These are phyloP conservation scores for Xylaria longipes DNA, from an alignment of 495 filamentous ascomycete species.

Conservation along the genomic window DNA sequence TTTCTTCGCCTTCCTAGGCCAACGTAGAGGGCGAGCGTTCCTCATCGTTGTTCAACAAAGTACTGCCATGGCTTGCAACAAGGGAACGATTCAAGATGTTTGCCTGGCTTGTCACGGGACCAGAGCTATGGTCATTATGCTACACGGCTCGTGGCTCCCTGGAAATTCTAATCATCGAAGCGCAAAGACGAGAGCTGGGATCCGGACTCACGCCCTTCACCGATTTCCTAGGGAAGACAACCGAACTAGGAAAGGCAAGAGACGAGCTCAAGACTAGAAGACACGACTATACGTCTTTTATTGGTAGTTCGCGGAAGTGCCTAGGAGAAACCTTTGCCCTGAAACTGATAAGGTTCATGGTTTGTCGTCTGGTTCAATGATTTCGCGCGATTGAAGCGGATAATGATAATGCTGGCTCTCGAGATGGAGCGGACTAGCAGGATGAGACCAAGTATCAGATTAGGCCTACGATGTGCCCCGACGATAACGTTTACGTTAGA, in stretches of 20 bases:
- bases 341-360: not conserved
- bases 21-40: not conserved
- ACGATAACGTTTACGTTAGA: not conserved
- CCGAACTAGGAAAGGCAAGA: not conserved
- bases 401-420: not conserved
- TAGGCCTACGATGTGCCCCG: not conserved
- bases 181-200: not conserved
- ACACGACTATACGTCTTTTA: not conserved
- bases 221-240: not conserved
- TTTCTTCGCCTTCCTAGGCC: not conserved
- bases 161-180: not conserved
- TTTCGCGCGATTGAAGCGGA: not conserved
- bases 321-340: not conserved
- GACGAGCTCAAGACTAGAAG: not conserved
- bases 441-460: not conserved
- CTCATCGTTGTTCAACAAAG: not conserved
- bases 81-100: constrained; percentile 1
- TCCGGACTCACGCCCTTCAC: not conserved
- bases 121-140: not conserved
- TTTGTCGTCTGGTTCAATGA: not conserved
- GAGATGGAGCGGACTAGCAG: not conserved
- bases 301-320: not conserved
- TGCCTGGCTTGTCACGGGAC: not conserved
- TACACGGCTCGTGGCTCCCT: not conserved
- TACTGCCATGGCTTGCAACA: not conserved